Base-by-base conservation (phyloP, 2,329 filamentous ascomycete species). In the Thielaviopsis populi region DNA sequence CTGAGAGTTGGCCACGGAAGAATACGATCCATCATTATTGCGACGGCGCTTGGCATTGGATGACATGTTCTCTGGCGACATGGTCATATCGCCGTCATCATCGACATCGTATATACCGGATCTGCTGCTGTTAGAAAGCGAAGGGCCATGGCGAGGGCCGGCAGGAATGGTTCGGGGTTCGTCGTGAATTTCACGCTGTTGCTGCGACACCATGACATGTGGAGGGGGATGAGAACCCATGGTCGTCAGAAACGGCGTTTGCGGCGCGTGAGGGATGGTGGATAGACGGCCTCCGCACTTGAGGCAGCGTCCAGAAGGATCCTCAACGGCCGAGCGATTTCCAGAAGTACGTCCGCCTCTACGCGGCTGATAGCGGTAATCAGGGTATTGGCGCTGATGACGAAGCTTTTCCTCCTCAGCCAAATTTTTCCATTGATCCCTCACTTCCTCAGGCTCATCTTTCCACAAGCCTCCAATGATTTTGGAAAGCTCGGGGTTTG, bases 401-500 rank as follows among this genome's bases (percentile, higher is more conserved):
- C 88, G 86, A 67, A 84, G 79, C 77, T 97, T 97, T 74, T 97
- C 94, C 75, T 96, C 88, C 75, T 95, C 90, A 66, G 94, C 94
- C 64, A 95, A 81, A 66, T 81, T 80, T 74, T 94, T 95, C 94
- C 94, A 99, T 72, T 86, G 82, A 68, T 85, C 83, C 75, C 95
- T 95, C 65, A 85, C 80, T 62, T 88, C 83, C 27, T 86, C 80
- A 3, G 84, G 76, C 71, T 95, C 85, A 64, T 84, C 81, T 70
- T 87, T 85, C 94, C 94, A 99, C 81, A 91, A 87, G 73, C 90
- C 84, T 62, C 92, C 92, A 69, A 97, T 95, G 69, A 97, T 95
- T 75, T 96, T 96, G 68, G 92, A 96, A 69, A 97, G 95, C 62
- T 96, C 90, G 2, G 92, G 92, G 74, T 97, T 97, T 56, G 91